Evolutionary conservation across 2,329 filamentous ascomycete genomes (phyloP).

Genomic region (Alternaria rosae): DNA sequence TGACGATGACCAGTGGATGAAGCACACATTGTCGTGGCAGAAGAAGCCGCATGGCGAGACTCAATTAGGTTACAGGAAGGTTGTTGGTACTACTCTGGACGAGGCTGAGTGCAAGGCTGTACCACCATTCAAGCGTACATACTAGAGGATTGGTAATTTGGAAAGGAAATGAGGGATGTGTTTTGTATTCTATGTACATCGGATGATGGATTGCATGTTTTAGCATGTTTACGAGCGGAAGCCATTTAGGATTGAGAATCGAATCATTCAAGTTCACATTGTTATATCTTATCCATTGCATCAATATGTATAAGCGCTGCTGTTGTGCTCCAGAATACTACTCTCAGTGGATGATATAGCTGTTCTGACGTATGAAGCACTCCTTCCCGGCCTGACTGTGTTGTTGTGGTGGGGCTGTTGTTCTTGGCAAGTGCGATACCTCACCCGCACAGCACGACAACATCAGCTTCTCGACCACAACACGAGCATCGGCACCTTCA

Average conservation of each 20-base stretch:
- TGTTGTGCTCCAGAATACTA: not conserved
- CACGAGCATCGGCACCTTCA: not conserved
- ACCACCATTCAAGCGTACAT: slow-evolving; percentile 94
- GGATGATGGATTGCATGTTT: slow-evolving; percentile 30
- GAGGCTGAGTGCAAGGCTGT: slow-evolving; percentile 96
- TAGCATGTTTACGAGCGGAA: slow-evolving; percentile 11
- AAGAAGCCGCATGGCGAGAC: slow-evolving; percentile 88
- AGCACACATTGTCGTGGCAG: slow-evolving; percentile 97
- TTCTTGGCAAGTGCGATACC: not conserved
- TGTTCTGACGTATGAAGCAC: not conserved
- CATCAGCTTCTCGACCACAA: not conserved
- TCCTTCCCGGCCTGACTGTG: not conserved
- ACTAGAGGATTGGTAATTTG: slow-evolving; percentile 62
- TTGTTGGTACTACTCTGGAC: slow-evolving; percentile 84
- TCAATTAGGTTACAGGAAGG: slow-evolving; percentile 84
- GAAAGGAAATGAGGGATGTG: slow-evolving; percentile 5
- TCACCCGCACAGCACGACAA: not conserved
- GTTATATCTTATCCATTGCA: not conserved
- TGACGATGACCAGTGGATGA: slow-evolving; percentile 98
- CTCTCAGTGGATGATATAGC: not conserved
- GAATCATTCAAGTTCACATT: slow-evolving; percentile 1
- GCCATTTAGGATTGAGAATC: not conserved
- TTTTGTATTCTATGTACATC: slow-evolving; percentile 49
- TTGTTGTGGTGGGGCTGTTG: not conserved
- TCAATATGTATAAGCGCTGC: not conserved